Evolutionary conservation across 176 grass and related monocot genomes (phyloP), one percentile per base, ranked within the genome.

Genomic region (Olyra latifolia): DNA sequence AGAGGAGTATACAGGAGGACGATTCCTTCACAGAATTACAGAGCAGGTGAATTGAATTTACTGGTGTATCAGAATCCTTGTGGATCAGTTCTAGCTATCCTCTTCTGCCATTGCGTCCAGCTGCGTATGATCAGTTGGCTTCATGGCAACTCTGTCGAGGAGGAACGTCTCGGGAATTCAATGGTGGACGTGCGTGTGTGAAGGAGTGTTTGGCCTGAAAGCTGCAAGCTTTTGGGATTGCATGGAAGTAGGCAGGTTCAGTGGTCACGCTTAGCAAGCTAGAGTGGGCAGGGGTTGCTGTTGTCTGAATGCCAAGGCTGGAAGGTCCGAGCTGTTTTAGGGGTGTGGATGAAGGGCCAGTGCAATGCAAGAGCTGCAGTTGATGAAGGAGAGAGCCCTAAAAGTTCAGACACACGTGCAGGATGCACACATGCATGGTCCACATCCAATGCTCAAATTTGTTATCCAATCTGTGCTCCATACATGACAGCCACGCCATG

Each of bases 371-470:
- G 17, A n/a, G n/a, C n/a, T n/a, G n/a, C n/a, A n/a, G 69, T 25
- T 71, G 77, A 45, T n/a, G n/a, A n/a, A n/a, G n/a, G n/a, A n/a
- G n/a, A n/a, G n/a, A n/a, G n/a, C n/a, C n/a, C n/a, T n/a, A n/a
- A n/a, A n/a, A n/a, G n/a, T n/a, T n/a, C n/a, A n/a, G n/a, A n/a
- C n/a, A n/a, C n/a, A n/a, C n/a, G n/a, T n/a, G n/a, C n/a, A n/a
- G n/a, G n/a, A n/a, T n/a, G n/a, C n/a, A n/a, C n/a, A n/a, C n/a
- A n/a, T n/a, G n/a, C n/a, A 43, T 74, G 77, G 62, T 69, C 71
- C 85, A 81, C 62, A 43, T 10, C 52, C 55, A 75, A 74, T 74
- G 84, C 77, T 24, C 52, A n/a, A 75, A 69, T n/a, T n/a, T n/a
- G 69, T 52, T 50, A 39, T 58, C 41, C 77, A 41, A 68, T 49